Evolutionary conservation across 1,284 basidiomycete genomes (phyloP).

Genomic region (Spongiforma sp.): DNA sequence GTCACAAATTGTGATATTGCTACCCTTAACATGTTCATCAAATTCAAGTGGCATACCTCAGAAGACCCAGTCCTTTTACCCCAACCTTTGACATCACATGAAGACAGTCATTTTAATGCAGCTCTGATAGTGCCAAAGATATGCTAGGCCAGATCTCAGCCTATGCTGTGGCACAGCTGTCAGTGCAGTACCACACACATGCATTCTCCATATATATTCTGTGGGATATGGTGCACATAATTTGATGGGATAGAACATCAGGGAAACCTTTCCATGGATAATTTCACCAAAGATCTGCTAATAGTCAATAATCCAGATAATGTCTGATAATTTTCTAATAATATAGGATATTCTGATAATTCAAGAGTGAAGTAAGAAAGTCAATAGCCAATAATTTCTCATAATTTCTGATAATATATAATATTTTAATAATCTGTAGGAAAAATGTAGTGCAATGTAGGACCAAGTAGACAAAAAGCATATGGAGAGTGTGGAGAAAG

Average conservation of each 20-base stretch:
- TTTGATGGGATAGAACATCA: not conserved
- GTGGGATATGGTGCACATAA: not conserved
- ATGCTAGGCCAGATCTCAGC: not conserved
- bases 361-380: too few relatives aligned
- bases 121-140: not conserved
- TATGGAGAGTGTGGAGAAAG: too few relatives aligned
- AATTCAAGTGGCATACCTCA: constrained; percentile 5
- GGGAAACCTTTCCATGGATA: too few relatives aligned
- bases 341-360: too few relatives aligned
- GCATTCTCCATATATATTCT: not conserved
- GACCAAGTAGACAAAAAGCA: too few relatives aligned
- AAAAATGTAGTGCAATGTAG: too few relatives aligned
- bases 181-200: not conserved
- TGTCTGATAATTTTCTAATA: too few relatives aligned
- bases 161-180: not conserved
- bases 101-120: not conserved
- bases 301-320: too few relatives aligned
- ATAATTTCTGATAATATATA: too few relatives aligned
- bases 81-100: not conserved
- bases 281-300: too few relatives aligned
- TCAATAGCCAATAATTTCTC: too few relatives aligned
- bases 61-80: not conserved
- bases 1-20: not conserved
- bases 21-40: not conserved
- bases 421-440: too few relatives aligned